phyloP scores from a whole-genome alignment of 1,284 basidiomycete genomes.

The Pyrrhoderma noxium region DNA sequence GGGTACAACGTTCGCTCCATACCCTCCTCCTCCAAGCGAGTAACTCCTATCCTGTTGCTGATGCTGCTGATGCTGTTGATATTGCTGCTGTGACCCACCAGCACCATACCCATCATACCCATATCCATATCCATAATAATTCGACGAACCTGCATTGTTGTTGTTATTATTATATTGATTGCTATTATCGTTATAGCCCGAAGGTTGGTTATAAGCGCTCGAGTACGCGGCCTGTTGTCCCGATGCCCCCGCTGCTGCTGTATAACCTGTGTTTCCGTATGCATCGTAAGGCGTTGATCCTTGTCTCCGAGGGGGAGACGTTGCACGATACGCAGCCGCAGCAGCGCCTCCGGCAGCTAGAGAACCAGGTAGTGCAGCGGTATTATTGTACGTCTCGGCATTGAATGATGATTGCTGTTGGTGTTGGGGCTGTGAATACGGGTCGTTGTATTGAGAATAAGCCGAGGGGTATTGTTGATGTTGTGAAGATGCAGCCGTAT shows the following conservation, averaged over 20 bases:
- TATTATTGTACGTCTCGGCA: constrained; percentile 35
- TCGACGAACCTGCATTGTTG: background rate
- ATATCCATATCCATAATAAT: constrained; percentile 5
- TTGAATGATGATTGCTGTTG: constrained; percentile 29
- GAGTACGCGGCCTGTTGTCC: background rate
- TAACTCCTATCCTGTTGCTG: constrained; percentile 42
- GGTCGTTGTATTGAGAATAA: constrained; percentile 35
- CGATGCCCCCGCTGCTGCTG: background rate
- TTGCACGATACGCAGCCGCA: constrained; percentile 20
- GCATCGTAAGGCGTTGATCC: constrained; percentile 4
- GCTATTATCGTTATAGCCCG: background rate
- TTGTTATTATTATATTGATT: background rate
- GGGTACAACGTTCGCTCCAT: constrained; percentile 42
- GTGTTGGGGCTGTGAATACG: constrained; percentile 30
- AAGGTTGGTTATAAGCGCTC: background rate
- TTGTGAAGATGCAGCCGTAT: constrained; percentile 35
- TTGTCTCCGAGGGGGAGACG: constrained; percentile 25
- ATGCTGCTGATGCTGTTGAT: constrained; percentile 11
- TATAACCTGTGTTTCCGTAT: background rate
- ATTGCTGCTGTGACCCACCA: background rate
- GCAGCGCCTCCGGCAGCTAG: constrained; percentile 17
- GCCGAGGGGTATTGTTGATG: constrained; percentile 43
- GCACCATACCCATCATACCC: background rate
- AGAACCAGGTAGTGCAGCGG: constrained; percentile 21
- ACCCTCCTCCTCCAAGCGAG: constrained; percentile 50